phyloP scores from a whole-genome alignment of 345 rosid genomes.

The Ceriops decandra region DNA sequence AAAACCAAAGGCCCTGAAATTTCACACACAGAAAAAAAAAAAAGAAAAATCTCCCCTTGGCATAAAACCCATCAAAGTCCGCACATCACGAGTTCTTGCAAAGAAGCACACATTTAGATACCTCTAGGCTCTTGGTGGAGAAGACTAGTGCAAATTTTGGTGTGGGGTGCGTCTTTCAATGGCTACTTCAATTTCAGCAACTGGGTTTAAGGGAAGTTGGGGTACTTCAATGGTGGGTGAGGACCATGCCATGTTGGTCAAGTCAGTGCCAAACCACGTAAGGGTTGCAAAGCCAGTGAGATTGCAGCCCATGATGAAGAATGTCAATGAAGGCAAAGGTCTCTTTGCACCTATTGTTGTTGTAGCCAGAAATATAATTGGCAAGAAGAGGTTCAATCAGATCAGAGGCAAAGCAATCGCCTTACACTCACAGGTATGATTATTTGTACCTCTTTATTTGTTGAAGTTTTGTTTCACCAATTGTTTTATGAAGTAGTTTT shows the following conservation, averaged over 20 bases:
- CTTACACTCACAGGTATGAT: conserved; percentile 80
- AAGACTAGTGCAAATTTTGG: neutral
- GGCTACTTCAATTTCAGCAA: conserved; percentile 54
- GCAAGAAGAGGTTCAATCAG: conserved; percentile 91
- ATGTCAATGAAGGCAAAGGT: conserved; percentile 94
- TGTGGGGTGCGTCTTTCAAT: conserved; percentile 12
- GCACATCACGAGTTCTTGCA: neutral
- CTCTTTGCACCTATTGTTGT: conserved; percentile 81
- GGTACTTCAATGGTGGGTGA: conserved; percentile 48
- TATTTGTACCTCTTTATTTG: neutral
- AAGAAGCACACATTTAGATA: no score
- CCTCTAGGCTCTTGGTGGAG: no score
- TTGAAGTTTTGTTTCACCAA: neutral
- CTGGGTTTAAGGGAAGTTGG: conserved; percentile 50
- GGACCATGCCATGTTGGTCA: conserved; percentile 35
- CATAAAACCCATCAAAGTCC: neutral
- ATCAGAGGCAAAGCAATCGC: conserved; percentile 96
- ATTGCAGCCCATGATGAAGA: conserved; percentile 67
- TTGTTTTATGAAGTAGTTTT: neutral
- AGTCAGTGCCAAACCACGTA: conserved; percentile 36
- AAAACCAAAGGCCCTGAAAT: conserved; percentile 24
- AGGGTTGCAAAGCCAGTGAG: conserved; percentile 45
- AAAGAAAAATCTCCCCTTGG: conserved; percentile 7
- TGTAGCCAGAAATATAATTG: conserved; percentile 59
- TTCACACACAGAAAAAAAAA: neutral